phyloP scores from a whole-genome alignment of 768 basidiomycete genomes.

The Chlorophyllum brunneum region DNA sequence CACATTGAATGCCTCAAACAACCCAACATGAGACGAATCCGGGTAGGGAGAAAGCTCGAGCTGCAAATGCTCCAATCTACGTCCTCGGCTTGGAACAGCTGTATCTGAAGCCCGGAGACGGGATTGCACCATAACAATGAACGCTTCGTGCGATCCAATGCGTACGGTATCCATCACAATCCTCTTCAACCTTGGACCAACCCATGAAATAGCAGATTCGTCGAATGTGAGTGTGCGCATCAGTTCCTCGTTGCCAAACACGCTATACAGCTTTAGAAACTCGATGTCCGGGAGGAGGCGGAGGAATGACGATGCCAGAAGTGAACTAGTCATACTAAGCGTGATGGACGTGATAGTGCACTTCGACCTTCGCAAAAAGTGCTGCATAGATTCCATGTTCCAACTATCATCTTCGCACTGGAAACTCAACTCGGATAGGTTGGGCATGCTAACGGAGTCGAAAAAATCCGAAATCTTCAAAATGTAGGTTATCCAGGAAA shows the following conservation, averaged over 20 bases:
- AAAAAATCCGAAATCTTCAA: slow-evolving; percentile 1
- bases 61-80: neutral
- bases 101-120: no score
- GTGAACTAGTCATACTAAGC: no score
- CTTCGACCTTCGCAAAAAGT: no score
- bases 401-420: no score
- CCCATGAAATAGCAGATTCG: neutral
- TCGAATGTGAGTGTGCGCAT: slow-evolving; percentile 1
- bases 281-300: slow-evolving; percentile 3
- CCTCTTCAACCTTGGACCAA: neutral
- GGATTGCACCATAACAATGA: slow-evolving; percentile 1
- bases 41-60: no score
- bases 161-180: neutral
- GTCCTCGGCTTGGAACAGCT: no score
- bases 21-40: no score
- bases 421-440: neutral
- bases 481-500: no score
- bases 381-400: no score
- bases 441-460: neutral
- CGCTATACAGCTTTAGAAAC: neutral
- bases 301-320: no score
- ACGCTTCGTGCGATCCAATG: neutral
- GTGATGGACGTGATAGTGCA: no score
- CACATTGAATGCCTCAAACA: no score
- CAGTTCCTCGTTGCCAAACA: neutral